phyloP scores from a whole-genome alignment of 2,329 filamentous ascomycete genomes.

The Penicillium decumbens region DNA sequence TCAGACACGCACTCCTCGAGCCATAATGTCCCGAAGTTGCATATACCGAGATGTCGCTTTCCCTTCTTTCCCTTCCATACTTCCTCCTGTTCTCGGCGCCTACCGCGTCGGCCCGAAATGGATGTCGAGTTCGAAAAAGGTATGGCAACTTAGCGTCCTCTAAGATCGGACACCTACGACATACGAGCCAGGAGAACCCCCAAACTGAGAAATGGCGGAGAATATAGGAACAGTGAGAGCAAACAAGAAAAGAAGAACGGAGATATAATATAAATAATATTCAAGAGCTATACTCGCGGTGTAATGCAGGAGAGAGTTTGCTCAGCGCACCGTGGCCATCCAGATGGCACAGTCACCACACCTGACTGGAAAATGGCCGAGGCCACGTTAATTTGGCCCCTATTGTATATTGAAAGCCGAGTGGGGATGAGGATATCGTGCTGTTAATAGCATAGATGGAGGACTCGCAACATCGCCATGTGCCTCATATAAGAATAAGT shows the following conservation, averaged over 20 bases:
- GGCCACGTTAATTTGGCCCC: constrained; percentile 5
- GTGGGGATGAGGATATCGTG: neutral
- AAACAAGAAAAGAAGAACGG: neutral
- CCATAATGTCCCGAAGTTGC: no score
- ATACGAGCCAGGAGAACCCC: constrained; percentile 5
- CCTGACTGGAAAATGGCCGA: neutral
- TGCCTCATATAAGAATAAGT: constrained; percentile 3
- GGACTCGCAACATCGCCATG: neutral
- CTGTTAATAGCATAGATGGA: constrained; percentile 11
- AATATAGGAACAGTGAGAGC: neutral
- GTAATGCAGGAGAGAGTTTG: neutral
- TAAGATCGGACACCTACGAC: constrained; percentile 14
- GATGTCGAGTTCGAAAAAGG: constrained; percentile 13
- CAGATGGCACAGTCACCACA: neutral
- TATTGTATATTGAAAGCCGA: neutral
- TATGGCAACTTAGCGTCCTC: constrained; percentile 10
- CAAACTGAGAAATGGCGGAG: neutral
- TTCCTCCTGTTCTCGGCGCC: constrained; percentile 10
- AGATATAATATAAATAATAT: neutral
- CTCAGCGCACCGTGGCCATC: neutral
- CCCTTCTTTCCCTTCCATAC: no score
- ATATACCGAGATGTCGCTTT: no score
- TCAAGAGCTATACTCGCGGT: neutral
- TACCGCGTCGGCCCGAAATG: constrained; percentile 1
- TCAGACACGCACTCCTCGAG: no score